Percentiles rank a stretch among this genome's conserved stretches.
Evolutionary conservation across 2,329 filamentous ascomycete genomes (phyloP).

Genomic region (Pseudocercospora ulei): DNA sequence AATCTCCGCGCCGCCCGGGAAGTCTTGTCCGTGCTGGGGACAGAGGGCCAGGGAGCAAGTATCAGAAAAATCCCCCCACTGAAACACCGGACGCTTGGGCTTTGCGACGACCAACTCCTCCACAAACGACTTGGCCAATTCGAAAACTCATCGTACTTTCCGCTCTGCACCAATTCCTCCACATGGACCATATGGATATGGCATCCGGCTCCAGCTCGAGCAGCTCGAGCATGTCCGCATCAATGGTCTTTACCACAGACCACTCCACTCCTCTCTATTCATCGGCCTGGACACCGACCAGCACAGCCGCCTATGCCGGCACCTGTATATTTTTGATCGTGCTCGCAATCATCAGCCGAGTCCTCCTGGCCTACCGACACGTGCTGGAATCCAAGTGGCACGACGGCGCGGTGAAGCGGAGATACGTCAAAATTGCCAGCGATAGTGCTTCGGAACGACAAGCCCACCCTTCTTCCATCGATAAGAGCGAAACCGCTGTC

Average conservation of each 20-base stretch:
- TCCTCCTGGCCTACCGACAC: slow-evolving; percentile 59
- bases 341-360: slow-evolving; percentile 60
- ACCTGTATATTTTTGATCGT: slow-evolving; percentile 86
- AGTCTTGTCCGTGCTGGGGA: neutral
- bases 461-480: slow-evolving; percentile 21
- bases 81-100: no score
- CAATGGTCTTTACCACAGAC: slow-evolving; percentile 56
- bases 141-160: neutral
- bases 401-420: slow-evolving; percentile 59
- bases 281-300: slow-evolving; percentile 61
- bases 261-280: slow-evolving; percentile 58
- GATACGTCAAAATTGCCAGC: slow-evolving; percentile 66
- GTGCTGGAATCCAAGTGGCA: slow-evolving; percentile 57
- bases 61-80: no score
- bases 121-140: neutral
- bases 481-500: slow-evolving; percentile 55
- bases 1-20: slow-evolving; percentile 4
- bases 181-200: slow-evolving; percentile 16
- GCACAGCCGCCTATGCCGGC: slow-evolving; percentile 64
- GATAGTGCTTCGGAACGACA: slow-evolving; percentile 39
- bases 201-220: slow-evolving; percentile 10
- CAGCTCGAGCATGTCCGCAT: slow-evolving; percentile 37
- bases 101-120: neutral
- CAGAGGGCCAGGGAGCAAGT: neutral
- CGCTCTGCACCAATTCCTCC: neutral